Conservation (phyloP, 768 basidiomycete genomes). For the Mycena metata region DNA sequence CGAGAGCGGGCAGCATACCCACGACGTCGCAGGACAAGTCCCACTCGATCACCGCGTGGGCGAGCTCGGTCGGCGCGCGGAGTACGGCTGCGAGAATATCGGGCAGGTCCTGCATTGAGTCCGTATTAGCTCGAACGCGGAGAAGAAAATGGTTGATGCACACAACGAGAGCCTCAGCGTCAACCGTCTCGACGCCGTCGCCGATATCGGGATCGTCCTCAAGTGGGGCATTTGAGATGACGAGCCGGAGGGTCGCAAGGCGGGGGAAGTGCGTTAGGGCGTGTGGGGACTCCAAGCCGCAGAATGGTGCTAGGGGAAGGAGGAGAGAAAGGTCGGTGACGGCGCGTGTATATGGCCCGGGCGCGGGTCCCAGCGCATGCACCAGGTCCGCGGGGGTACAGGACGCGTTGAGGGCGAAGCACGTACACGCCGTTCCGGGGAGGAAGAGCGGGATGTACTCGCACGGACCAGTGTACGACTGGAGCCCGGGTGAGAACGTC, state of each 20-base stretch:
- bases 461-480: too few relatives aligned
- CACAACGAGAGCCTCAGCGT: not conserved
- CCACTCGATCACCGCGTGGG: slow-evolving; percentile 12
- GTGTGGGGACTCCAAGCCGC: not conserved
- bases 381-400: not conserved
- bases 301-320: not conserved
- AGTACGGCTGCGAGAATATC: not conserved
- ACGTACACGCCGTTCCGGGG: slow-evolving; percentile 1
- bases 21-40: not conserved
- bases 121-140: not conserved
- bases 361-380: not conserved
- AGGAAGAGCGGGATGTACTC: slow-evolving; percentile 24
- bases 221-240: not conserved
- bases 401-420: not conserved
- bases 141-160: not conserved
- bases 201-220: slow-evolving; percentile 5
- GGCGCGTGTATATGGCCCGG: not conserved
- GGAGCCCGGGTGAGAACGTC: not conserved
- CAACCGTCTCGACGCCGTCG: not conserved
- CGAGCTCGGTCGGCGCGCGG: not conserved
- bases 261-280: slow-evolving; percentile 1
- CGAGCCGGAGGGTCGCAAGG: not conserved
- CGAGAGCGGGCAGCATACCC: not conserved
- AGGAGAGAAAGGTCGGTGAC: not conserved
- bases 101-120: too few relatives aligned